These are phyloP conservation scores for Linnemannia zychae DNA, from an alignment of 192 early-diverging fungal species.

Conservation along the genomic window DNA sequence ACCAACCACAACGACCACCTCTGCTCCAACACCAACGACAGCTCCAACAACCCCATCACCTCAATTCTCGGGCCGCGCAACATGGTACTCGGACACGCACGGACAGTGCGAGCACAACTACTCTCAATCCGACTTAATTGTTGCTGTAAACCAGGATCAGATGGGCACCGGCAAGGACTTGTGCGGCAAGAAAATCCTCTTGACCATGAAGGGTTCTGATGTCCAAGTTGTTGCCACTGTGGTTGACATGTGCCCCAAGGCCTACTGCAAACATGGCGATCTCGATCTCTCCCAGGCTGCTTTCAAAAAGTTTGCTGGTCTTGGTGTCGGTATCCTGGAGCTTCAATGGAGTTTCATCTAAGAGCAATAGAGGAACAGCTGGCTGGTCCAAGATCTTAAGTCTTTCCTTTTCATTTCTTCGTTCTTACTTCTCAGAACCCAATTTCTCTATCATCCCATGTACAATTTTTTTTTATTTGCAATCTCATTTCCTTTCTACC, in stretches of 20 bases:
- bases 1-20: conserved; percentile 6
- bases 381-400: neutral
- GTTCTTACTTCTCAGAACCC: neutral
- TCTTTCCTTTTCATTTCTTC: neutral
- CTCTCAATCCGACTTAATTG: conserved; percentile 53
- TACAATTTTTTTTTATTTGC: neutral
- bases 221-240: conserved; percentile 39
- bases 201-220: conserved; percentile 32
- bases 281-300: conserved; percentile 50
- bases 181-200: conserved; percentile 47
- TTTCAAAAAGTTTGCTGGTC: conserved; percentile 50
- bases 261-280: conserved; percentile 42
- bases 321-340: conserved; percentile 29
- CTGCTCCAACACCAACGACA: neutral
- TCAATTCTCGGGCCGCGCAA: conserved; percentile 32
- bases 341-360: conserved; percentile 42
- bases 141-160: conserved; percentile 47
- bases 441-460: conserved; percentile 2
- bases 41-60: neutral
- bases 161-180: conserved; percentile 40
- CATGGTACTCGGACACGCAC: conserved; percentile 49
- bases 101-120: conserved; percentile 40
- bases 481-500: neutral
- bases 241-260: conserved; percentile 48
- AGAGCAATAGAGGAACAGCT: neutral